Evolutionary conservation across 108 stramenopile species (phyloP), one percentile per base, ranked within the genome.

Genomic region (Skeletonema potamos): DNA sequence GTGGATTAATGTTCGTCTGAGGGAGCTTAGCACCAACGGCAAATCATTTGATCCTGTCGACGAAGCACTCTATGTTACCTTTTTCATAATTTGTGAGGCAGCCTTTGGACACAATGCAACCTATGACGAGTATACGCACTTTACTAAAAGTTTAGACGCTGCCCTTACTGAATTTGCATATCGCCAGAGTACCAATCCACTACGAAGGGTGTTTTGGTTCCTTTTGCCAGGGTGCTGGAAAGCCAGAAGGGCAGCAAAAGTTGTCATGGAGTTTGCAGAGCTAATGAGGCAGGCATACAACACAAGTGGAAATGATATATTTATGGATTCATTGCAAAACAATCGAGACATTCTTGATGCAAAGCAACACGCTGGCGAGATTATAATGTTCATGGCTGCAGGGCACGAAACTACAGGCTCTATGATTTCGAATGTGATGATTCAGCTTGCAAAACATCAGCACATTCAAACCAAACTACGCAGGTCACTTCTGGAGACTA

Each of bases 91-190:
- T 6, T 83, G 78, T 46, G 77, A 83, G 48, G 66, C 78, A 7
- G 82, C 78, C 3, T 83, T 83, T 41, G 64, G 77, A 51, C 79
- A 79, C 55, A 51, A 74, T 20, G 39, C 74, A 6, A 44, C 73
- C 0, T 48, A 70, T 3, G 54, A 74, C 39, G 82, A 83, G 41
- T 60, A 68, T 22, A 20, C 20, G 6, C 7, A 26, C 0, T 83
- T 70, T 65, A 28, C 44, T 11, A 13, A 18, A 15, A 66, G 74
- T 27, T n/a, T 61, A 17, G 77, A 73, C 18, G 18, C 68, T 4
- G 66, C 57, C 18, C 44, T 74, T 1, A 68, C 36, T 12, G 82
- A 82, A 26, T 82, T 71, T 43, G 62, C 74, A 18, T 64, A 64
- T 15, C 64, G 43, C 3, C 69, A 72, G n/a, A 39, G 62, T 15